Percentiles rank a stretch among this genome's conserved stretches.
phyloP scores from a whole-genome alignment of 2,329 filamentous ascomycete species.

The Whalleya microplaca region DNA sequence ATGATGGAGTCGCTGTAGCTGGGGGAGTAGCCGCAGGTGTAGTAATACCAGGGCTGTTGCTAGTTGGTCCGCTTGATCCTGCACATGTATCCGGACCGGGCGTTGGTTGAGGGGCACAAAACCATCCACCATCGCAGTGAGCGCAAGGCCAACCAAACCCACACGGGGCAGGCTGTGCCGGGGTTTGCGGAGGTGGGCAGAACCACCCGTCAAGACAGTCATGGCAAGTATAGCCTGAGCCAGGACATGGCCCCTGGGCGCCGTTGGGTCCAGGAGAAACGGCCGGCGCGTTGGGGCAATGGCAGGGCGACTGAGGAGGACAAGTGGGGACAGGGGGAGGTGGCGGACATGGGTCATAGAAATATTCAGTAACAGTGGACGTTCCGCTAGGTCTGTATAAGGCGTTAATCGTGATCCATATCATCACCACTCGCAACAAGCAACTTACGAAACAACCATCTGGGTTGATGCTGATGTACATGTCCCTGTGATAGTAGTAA shows the following conservation, averaged over 20 bases:
- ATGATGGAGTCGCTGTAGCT: too few relatives aligned
- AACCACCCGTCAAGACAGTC: slow-evolving; percentile 43
- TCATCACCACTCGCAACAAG: neutral
- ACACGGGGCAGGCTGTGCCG: slow-evolving; percentile 40
- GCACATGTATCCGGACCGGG: slow-evolving; percentile 17
- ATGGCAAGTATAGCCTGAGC: slow-evolving; percentile 41
- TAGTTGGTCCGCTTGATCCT: slow-evolving; percentile 14
- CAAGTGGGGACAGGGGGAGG: slow-evolving; percentile 25
- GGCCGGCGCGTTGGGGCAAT: slow-evolving; percentile 21
- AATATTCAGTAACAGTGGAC: slow-evolving; percentile 23
- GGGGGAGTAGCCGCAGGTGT: too few relatives aligned
- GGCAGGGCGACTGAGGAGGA: slow-evolving; percentile 21
- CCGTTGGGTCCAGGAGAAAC: slow-evolving; percentile 15
- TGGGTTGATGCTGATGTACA: slow-evolving; percentile 7
- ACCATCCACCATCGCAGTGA: slow-evolving; percentile 43
- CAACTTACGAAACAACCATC: slow-evolving; percentile 18
- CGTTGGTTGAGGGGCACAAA: slow-evolving; percentile 38
- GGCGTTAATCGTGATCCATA: neutral
- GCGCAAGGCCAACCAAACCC: slow-evolving; percentile 43
- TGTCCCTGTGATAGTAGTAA: slow-evolving; percentile 1
- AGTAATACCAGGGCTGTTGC: slow-evolving; percentile 8
- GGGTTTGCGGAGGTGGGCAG: slow-evolving; percentile 40
- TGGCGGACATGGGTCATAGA: slow-evolving; percentile 8
- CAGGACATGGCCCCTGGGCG: slow-evolving; percentile 39
- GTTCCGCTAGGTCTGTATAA: slow-evolving; percentile 13